phyloP scores from a whole-genome alignment of 352 stramenopile species.

The Nothophytophthora sp. region DNA sequence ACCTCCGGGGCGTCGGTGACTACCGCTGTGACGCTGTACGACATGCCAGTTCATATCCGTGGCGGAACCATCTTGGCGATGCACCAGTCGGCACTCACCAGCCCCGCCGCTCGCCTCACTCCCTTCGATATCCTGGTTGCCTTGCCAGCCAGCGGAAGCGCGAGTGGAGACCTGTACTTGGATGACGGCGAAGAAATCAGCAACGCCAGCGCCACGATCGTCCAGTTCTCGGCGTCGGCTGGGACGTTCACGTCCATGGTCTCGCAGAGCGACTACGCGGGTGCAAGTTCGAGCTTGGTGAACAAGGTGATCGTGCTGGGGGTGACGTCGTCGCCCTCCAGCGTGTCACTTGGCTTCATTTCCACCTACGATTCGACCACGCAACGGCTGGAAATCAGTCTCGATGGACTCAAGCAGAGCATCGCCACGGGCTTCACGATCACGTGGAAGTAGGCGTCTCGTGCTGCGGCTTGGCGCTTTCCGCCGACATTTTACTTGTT shows the following conservation, averaged over 20 bases:
- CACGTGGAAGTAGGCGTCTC: conserved; percentile 18
- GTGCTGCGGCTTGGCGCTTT: too few relatives aligned
- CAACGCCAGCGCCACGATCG: conserved; percentile 27
- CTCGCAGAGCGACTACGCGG: conserved; percentile 18
- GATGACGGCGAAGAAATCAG: conserved; percentile 53
- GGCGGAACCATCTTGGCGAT: conserved; percentile 49
- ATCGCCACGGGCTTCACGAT: conserved; percentile 29
- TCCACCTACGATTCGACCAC: conserved; percentile 26
- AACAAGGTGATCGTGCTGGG: conserved; percentile 37
- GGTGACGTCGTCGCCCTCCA: conserved; percentile 16
- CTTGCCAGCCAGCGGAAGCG: conserved; percentile 11
- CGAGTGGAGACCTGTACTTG: conserved; percentile 51
- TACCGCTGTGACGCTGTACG: conserved; percentile 44
- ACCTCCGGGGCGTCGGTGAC: conserved; percentile 27
- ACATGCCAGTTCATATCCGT: conserved; percentile 61
- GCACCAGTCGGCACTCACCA: conserved; percentile 53
- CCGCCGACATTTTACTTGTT: too few relatives aligned
- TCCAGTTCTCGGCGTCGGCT: conserved; percentile 33
- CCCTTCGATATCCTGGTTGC: conserved; percentile 59
- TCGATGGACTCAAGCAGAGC: conserved; percentile 17
- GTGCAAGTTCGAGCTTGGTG: conserved; percentile 14
- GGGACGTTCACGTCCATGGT: conserved; percentile 16
- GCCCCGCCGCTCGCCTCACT: conserved; percentile 36
- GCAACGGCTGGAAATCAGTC: conserved; percentile 27
- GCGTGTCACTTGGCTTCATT: conserved; percentile 27